Percentiles rank a stretch among this genome's conserved stretches.
These are phyloP conservation scores for Plasmodium ovale DNA, from an alignment of 169 alveolate genomes.

Conservation along the genomic window DNA sequence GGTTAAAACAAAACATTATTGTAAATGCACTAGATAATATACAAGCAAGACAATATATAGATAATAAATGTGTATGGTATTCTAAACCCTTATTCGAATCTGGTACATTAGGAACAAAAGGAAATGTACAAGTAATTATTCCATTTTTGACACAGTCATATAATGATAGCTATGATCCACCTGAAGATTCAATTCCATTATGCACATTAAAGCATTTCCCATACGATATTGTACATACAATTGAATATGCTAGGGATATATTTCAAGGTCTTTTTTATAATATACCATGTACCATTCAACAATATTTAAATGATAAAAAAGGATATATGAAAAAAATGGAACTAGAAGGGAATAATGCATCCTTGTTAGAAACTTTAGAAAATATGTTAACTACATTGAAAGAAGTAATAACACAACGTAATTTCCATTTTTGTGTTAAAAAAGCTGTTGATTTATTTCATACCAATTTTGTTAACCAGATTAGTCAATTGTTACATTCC, in stretches of 20 bases:
- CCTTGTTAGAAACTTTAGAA: conserved; percentile 77
- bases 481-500: conserved; percentile 93
- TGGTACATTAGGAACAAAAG: conserved; percentile 99
- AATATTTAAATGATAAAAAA: conserved; percentile 88
- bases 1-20: conserved; percentile 96
- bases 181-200: conserved; percentile 97
- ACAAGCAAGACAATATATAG: conserved; percentile 98
- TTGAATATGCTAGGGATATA: conserved; percentile 99
- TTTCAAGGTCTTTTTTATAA: conserved; percentile 97
- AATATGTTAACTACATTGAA: conserved; percentile 78
- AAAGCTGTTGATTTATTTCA: conserved; percentile 91
- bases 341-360: conserved; percentile 79
- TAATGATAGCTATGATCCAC: conserved; percentile 98
- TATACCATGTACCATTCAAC: conserved; percentile 92
- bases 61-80: conserved; percentile 98
- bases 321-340: conserved; percentile 77
- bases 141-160: conserved; percentile 98
- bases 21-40: conserved; percentile 98
- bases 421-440: conserved; percentile 84
- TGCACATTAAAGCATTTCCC: conserved; percentile 98
- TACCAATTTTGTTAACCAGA: conserved; percentile 91
- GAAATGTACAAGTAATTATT: conserved; percentile 95
- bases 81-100: conserved; percentile 98
- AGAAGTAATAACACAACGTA: conserved; percentile 75
- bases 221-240: conserved; percentile 97